Evolutionary conservation across 2,329 filamentous ascomycete genomes (phyloP).

Genomic region (Pseudogymnoascus sp.): DNA sequence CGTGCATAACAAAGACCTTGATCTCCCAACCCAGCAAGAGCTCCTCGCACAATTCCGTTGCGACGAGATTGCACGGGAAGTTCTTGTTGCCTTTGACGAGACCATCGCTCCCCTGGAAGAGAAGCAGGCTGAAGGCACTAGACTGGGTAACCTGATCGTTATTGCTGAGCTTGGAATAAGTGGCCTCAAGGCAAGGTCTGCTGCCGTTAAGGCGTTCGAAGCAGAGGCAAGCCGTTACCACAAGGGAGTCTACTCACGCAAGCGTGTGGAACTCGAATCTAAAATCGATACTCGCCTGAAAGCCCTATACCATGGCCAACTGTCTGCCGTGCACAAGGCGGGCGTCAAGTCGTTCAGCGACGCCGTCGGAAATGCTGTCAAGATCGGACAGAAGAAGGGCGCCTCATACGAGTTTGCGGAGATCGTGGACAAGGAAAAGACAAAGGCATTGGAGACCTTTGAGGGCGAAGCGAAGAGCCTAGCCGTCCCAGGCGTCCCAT

Average conservation of each 20-base stretch:
- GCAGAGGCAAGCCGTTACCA: slow-evolving; percentile 88
- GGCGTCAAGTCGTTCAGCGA: slow-evolving; percentile 80
- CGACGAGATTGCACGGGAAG: slow-evolving; percentile 90
- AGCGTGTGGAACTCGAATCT: slow-evolving; percentile 72
- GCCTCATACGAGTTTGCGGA: slow-evolving; percentile 89
- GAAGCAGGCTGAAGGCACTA: slow-evolving; percentile 66
- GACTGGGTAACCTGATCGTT: slow-evolving; percentile 64
- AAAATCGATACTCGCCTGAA: slow-evolving; percentile 89
- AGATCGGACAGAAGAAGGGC: slow-evolving; percentile 85
- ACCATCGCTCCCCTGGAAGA: slow-evolving; percentile 79
- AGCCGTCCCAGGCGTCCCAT: slow-evolving; percentile 68
- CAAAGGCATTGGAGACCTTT: slow-evolving; percentile 65
- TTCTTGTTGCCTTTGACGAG: slow-evolving; percentile 73
- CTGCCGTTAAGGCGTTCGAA: slow-evolving; percentile 77
- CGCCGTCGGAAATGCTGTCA: slow-evolving; percentile 78
- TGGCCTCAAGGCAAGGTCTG: slow-evolving; percentile 64
- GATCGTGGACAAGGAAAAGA: slow-evolving; percentile 79
- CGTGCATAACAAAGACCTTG: slow-evolving; percentile 95
- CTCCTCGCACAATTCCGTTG: slow-evolving; percentile 94
- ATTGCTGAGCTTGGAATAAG: slow-evolving; percentile 65
- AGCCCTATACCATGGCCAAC: slow-evolving; percentile 77
- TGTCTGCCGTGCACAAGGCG: slow-evolving; percentile 80
- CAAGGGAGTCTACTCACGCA: slow-evolving; percentile 86
- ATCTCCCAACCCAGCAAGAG: slow-evolving; percentile 94
- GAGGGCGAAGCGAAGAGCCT: slow-evolving; percentile 66